Conservation (phyloP, 768 basidiomycete species). For the Lactarius hatsudake region DNA sequence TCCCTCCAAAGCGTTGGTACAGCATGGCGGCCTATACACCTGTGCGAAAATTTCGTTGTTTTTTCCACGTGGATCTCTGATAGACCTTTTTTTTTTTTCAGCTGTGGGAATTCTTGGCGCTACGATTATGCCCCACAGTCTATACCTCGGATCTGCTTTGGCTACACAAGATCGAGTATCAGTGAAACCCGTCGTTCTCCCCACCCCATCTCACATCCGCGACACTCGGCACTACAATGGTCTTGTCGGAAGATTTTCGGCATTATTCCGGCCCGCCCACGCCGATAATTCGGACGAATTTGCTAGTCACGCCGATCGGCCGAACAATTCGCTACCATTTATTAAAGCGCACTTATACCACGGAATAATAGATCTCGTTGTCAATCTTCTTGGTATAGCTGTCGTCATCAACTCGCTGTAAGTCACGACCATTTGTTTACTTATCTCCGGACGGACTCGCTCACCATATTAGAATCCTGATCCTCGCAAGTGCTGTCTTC, state of each 20-base stretch:
- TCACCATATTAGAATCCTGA: constrained; percentile 57
- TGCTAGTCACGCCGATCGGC: constrained; percentile 39
- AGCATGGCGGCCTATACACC: constrained; percentile 23
- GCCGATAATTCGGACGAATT: constrained; percentile 12
- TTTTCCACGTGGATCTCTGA: background rate
- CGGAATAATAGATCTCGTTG: constrained; percentile 61
- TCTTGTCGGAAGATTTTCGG: background rate
- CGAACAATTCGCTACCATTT: constrained; percentile 56
- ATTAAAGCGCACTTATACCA: constrained; percentile 64
- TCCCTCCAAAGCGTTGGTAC: constrained; percentile 23
- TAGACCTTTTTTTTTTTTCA: background rate
- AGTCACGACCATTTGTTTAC: constrained; percentile 31
- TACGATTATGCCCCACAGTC: constrained; percentile 49
- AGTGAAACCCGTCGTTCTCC: constrained; percentile 4
- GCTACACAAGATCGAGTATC: constrained; percentile 41
- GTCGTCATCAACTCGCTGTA: constrained; percentile 85
- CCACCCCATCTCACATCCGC: background rate
- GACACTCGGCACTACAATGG: background rate
- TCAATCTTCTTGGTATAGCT: constrained; percentile 77
- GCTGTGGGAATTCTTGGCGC: constrained; percentile 36
- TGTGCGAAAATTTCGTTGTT: constrained; percentile 13
- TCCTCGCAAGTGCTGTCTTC: constrained; percentile 81
- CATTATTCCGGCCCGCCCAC: constrained; percentile 8
- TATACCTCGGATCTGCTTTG: constrained; percentile 45
- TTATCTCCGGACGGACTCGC: constrained; percentile 4